Evolutionary conservation across 306 rosid genomes (phyloP).

Genomic region (Fragaria nilgerrensis): DNA sequence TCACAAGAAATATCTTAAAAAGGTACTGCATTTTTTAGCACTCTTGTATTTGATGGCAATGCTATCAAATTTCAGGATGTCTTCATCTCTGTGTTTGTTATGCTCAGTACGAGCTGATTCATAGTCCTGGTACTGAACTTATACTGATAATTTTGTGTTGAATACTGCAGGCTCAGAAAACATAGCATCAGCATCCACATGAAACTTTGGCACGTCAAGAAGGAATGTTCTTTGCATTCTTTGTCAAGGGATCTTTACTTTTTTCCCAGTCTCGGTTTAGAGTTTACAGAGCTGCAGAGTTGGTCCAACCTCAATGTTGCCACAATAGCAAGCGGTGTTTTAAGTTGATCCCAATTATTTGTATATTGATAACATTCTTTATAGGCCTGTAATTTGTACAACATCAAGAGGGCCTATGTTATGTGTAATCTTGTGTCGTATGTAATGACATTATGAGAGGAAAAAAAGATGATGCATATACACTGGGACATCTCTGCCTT

Average conservation of each 20-base stretch:
- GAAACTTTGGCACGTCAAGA: slow-evolving; percentile 23
- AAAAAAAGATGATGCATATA: neutral
- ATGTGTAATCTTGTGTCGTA: neutral
- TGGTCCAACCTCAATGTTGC: slow-evolving; percentile 22
- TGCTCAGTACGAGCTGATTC: neutral
- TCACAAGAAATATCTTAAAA: slow-evolving; percentile 84
- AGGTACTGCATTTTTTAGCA: slow-evolving; percentile 38
- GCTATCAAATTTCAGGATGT: neutral
- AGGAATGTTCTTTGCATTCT: slow-evolving; percentile 22
- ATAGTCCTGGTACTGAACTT: neutral
- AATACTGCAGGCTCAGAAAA: slow-evolving; percentile 69
- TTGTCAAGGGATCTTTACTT: slow-evolving; percentile 22
- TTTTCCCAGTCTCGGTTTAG: slow-evolving; percentile 20
- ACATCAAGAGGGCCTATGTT: neutral
- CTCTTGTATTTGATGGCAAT: neutral
- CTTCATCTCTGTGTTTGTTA: neutral
- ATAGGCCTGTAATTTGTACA: slow-evolving; percentile 6
- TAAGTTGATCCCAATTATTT: slow-evolving; percentile 27
- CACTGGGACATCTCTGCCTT: neutral
- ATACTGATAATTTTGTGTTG: slow-evolving; percentile 17
- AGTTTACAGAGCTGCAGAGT: slow-evolving; percentile 22
- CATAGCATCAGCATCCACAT: slow-evolving; percentile 30
- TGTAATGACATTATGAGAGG: neutral
- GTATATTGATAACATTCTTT: slow-evolving; percentile 27
- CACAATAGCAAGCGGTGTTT: slow-evolving; percentile 33